These are phyloP conservation scores for Fusarium dlaminii DNA, from an alignment of 2,329 filamentous ascomycete genomes.

Conservation along the genomic window DNA sequence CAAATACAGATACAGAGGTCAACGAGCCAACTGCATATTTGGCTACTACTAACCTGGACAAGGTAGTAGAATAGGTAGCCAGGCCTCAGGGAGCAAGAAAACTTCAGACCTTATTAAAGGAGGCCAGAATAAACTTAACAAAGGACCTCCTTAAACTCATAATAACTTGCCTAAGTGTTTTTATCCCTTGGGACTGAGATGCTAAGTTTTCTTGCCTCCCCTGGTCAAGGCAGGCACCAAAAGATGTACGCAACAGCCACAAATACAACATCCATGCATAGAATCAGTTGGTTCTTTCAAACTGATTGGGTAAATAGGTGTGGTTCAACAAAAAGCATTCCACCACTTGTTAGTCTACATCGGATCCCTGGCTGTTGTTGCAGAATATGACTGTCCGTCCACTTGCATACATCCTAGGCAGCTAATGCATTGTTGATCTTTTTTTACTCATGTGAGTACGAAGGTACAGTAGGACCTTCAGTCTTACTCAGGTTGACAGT, in stretches of 20 bases:
- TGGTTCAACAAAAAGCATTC: slow-evolving; percentile 9
- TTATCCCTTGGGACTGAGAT: not conserved
- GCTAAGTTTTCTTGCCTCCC: not conserved
- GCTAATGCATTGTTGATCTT: not conserved
- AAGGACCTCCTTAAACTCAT: not conserved
- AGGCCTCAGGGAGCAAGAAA: not conserved
- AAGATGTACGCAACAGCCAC: slow-evolving; percentile 1
- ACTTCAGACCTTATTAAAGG: not conserved
- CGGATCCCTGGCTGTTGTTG: not conserved
- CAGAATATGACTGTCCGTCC: not conserved
- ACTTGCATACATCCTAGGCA: not conserved
- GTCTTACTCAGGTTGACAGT: not conserved
- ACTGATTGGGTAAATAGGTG: not conserved
- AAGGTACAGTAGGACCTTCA: not conserved
- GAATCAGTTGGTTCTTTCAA: not conserved
- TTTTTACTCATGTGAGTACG: not conserved
- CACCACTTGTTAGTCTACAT: slow-evolving; percentile 1
- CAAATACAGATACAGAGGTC: not conserved
- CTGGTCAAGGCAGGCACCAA: slow-evolving; percentile 6
- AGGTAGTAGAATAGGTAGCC: not conserved
- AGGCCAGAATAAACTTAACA: not conserved
- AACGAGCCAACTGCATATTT: not conserved
- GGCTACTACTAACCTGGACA: not conserved
- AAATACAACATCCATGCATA: not conserved
- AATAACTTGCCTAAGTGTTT: not conserved